A percentile compares a stretch with the other conserved stretches of the same genome.
These are phyloP conservation scores for Amaranthus tricolor DNA, from an alignment of 179 eudicot species.

Conservation along the genomic window DNA sequence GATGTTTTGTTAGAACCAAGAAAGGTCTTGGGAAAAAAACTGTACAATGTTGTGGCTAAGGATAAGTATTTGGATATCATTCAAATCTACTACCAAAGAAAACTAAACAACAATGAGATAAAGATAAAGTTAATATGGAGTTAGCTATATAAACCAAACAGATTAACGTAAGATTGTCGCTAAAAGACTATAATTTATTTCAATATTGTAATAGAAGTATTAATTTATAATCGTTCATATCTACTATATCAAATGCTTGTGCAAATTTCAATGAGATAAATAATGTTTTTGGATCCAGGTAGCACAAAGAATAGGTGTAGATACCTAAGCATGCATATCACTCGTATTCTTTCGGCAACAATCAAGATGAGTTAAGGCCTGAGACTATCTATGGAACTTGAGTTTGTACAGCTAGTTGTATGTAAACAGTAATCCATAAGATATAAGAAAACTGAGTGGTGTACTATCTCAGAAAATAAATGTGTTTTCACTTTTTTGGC, in stretches of 20 bases:
- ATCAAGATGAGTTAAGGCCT: no score
- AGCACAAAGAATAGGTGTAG: conserved; percentile 75
- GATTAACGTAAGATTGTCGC: background rate
- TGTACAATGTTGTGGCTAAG: background rate
- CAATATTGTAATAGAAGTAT: background rate
- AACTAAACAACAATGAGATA: background rate
- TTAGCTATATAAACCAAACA: background rate
- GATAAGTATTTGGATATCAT: background rate
- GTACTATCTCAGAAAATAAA: no score
- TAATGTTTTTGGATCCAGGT: conserved; percentile 47
- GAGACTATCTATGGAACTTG: no score
- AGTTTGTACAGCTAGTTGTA: no score
- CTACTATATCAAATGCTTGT: background rate
- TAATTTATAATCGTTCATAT: background rate
- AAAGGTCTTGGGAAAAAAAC: background rate
- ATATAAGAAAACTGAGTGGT: no score
- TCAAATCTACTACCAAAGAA: background rate
- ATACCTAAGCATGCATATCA: conserved; percentile 28
- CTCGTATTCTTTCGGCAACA: no score
- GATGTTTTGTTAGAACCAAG: no score
- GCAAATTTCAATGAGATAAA: conserved; percentile 1
- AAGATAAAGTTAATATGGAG: background rate
- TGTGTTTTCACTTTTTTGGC: no score
- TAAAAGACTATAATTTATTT: background rate
- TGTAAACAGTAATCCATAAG: no score